phyloP scores from a whole-genome alignment of 441 rosid genomes.

The Eruca vesicaria region DNA sequence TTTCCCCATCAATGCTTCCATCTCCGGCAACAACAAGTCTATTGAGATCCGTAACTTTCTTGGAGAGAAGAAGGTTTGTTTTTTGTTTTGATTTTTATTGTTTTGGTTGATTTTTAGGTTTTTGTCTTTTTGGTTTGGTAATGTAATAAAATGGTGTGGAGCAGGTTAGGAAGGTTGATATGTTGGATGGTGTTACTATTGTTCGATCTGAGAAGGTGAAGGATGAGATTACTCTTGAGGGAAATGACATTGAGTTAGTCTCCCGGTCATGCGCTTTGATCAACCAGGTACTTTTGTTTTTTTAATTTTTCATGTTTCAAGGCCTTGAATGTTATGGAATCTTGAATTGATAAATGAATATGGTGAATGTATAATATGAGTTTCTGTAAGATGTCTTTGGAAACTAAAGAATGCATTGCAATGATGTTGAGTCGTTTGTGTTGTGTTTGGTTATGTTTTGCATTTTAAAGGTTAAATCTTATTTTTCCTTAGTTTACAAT shows the following conservation, averaged over 20 bases:
- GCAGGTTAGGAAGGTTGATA: slow-evolving; percentile 88
- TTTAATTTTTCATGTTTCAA: neutral
- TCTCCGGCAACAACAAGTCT: slow-evolving; percentile 40
- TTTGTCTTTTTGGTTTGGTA: neutral
- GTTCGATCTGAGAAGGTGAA: slow-evolving; percentile 81
- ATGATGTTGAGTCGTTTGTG: neutral
- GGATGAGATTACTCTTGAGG: slow-evolving; percentile 73
- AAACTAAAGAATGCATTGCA: too few species aligned
- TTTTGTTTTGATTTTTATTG: neutral
- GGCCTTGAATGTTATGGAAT: neutral
- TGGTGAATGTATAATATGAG: neutral
- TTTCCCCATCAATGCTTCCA: slow-evolving; percentile 73
- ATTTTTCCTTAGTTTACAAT: neutral
- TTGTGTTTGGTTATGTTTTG: neutral
- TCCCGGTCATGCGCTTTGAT: slow-evolving; percentile 81
- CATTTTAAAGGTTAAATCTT: neutral
- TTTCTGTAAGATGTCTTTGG: neutral
- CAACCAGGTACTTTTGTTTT: slow-evolving; percentile 53
- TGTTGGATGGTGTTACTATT: slow-evolving; percentile 77
- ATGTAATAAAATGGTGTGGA: neutral
- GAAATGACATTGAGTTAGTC: slow-evolving; percentile 75
- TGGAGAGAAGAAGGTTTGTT: slow-evolving; percentile 57
- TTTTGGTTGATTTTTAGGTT: neutral
- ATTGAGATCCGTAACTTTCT: slow-evolving; percentile 91
- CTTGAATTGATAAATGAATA: neutral